Conservation (phyloP, 2,329 filamentous ascomycete species). For the Pyricularia sp. region DNA sequence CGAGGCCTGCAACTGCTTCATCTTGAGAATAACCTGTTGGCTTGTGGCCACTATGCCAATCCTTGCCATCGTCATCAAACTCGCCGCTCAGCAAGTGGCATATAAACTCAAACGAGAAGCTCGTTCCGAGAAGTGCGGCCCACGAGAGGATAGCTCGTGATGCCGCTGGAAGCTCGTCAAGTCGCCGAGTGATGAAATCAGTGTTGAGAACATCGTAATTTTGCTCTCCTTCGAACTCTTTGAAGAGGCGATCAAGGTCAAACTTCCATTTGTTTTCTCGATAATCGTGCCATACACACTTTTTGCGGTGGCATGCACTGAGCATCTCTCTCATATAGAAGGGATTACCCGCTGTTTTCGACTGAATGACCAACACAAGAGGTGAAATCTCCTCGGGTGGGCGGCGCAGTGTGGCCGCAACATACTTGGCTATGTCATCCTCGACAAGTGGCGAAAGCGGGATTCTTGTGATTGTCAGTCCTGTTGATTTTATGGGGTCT, state of each 20-base stretch:
- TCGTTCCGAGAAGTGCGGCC: slow-evolving; percentile 73
- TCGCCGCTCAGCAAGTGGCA: slow-evolving; percentile 68
- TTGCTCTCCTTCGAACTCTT: slow-evolving; percentile 70
- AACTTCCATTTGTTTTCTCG: slow-evolving; percentile 74
- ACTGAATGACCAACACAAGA: slow-evolving; percentile 75
- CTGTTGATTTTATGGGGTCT: slow-evolving; percentile 18
- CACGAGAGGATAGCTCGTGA: slow-evolving; percentile 76
- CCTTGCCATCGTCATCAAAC: slow-evolving; percentile 44
- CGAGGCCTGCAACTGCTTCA: slow-evolving; percentile 69
- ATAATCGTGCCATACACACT: slow-evolving; percentile 88
- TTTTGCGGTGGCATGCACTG: slow-evolving; percentile 74
- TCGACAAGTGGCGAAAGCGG: slow-evolving; percentile 66
- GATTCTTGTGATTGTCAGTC: slow-evolving; percentile 58
- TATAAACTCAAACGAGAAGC: slow-evolving; percentile 76
- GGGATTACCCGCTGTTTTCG: slow-evolving; percentile 79
- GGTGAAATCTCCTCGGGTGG: slow-evolving; percentile 63
- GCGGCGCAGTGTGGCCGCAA: slow-evolving; percentile 71
- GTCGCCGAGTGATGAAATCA: slow-evolving; percentile 69
- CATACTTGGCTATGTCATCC: slow-evolving; percentile 72
- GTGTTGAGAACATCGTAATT: slow-evolving; percentile 74
- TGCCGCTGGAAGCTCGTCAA: slow-evolving; percentile 65
- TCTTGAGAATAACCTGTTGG: slow-evolving; percentile 49
- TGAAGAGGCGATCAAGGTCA: slow-evolving; percentile 77
- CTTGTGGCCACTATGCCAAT: slow-evolving; percentile 17
- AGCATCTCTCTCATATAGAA: slow-evolving; percentile 92